phyloP scores from a whole-genome alignment of 1,284 basidiomycete species.

The Apiotrichum porosum region DNA sequence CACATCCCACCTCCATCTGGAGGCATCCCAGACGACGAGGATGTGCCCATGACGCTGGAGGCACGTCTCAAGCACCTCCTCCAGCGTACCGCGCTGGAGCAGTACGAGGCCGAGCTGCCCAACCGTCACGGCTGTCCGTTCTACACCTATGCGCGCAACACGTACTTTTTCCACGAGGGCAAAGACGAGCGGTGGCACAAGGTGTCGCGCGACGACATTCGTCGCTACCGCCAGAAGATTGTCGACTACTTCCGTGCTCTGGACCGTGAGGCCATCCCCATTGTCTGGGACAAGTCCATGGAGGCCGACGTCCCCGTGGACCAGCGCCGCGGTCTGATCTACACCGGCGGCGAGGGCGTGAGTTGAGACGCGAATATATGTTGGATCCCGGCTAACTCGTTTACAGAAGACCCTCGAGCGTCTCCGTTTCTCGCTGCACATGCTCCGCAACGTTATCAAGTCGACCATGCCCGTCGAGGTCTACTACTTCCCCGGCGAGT shows the following conservation, averaged over 20 bases:
- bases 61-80: conserved; percentile 32
- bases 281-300: conserved; percentile 43
- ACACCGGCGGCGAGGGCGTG: conserved; percentile 48
- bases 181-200: conserved; percentile 43
- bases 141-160: conserved; percentile 42
- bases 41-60: conserved; percentile 35
- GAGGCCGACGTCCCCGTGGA: conserved; percentile 27
- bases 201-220: conserved; percentile 38
- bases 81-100: conserved; percentile 35
- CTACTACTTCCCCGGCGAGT: conserved; percentile 50
- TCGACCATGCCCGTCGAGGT: conserved; percentile 49
- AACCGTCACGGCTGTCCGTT: conserved; percentile 40
- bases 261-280: conserved; percentile 33
- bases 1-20: conserved; percentile 29
- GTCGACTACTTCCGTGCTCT: conserved; percentile 43
- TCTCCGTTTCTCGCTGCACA: conserved; percentile 41
- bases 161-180: conserved; percentile 46
- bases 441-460: conserved; percentile 46
- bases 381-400: neutral
- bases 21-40: conserved; percentile 25
- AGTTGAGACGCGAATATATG: conserved; percentile 8
- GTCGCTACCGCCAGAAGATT: conserved; percentile 39
- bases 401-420: conserved; percentile 44
- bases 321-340: conserved; percentile 46
- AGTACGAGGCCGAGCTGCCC: conserved; percentile 41